phyloP scores from a whole-genome alignment of 2,329 filamentous ascomycete genomes.

The Cladosporium sp. region DNA sequence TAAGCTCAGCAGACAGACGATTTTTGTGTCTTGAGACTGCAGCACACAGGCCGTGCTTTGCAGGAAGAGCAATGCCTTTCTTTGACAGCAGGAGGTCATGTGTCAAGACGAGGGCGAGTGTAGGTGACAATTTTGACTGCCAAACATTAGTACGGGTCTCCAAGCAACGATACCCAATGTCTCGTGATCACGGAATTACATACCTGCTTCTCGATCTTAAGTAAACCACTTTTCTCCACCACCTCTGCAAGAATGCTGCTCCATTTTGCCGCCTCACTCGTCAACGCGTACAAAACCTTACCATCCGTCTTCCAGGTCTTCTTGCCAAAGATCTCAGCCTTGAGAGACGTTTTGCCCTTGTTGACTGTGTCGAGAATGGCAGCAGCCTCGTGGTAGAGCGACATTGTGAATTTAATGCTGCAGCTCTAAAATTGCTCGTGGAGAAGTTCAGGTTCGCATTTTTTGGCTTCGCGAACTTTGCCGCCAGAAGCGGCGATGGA shows the following conservation, averaged over 20 bases:
- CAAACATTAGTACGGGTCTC: not conserved
- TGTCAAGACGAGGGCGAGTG: conserved; percentile 73
- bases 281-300: conserved; percentile 80
- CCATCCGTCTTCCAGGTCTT: conserved; percentile 72
- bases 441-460: not conserved
- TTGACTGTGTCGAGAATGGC: conserved; percentile 62
- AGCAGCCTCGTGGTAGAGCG: conserved; percentile 89
- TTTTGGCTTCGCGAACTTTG: not conserved
- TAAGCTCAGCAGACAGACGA: conserved; percentile 76
- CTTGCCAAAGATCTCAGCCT: conserved; percentile 74
- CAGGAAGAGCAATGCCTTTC: conserved; percentile 74
- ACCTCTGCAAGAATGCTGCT: conserved; percentile 80
- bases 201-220: conserved; percentile 82
- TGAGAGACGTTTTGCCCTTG: conserved; percentile 75
- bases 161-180: not conserved
- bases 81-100: conserved; percentile 84
- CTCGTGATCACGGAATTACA: conserved; percentile 15
- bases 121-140: conserved; percentile 64
- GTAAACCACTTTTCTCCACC: conserved; percentile 72
- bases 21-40: conserved; percentile 77
- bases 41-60: conserved; percentile 70
- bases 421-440: not conserved
- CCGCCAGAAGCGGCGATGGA: no score
- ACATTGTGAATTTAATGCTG: conserved; percentile 56
- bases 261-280: conserved; percentile 87